Evolutionary conservation across 1,284 basidiomycete genomes (phyloP), one percentile per base, ranked within the genome.

Genomic region (Xanthoconium separans): DNA sequence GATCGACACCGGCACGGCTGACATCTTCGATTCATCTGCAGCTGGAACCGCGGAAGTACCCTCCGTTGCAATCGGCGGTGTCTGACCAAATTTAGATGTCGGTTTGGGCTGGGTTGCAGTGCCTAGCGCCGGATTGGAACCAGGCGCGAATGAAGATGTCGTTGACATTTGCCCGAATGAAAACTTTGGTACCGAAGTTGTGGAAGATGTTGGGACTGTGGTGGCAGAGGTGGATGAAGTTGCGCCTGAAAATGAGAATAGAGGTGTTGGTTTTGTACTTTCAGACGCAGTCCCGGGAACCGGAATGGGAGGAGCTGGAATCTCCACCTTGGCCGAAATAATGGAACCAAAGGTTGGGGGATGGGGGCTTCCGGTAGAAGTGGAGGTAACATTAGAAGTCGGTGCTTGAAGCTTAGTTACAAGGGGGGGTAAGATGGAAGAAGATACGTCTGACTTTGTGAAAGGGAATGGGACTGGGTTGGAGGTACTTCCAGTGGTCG

Each of bases 291-390:
- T 31, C 29, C 49, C n/a, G 15, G 53, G 20, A 15, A 53, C 44
- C 18, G 58, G 41, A 22, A 51, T 18, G 6, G 56, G 47, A 13
- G 57, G 50, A 46, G 47, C 45, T 22, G 30, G 46, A 36, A 36
- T 22, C 39, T 59, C 59, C 20, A 50, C 13, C 50, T 50, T 8
- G 34, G 18, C n/a, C 13, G 54, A 16, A 36, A 59, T 42, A 9
- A 51, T 44, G 34, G 53, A 40, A 37, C 61, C 61, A 54, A 75
- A 74, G 47, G 50, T 68, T 52, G 70, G 68, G n/a, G 54, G 16
- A 41, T 56, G 49, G 39, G 50, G 50, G 30, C 18, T 39, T 18
- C 36, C n/a, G 5, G 47, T 57, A 18, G 45, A 45, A 41, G 34
- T 29, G 13, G 54, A 36, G 5, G 46, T n/a, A 24, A 39, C 33